A percentile compares a stretch with the other conserved stretches of the same genome.
Evolutionary conservation across 345 rosid genomes (phyloP).

Genomic region (Populus tremula): DNA sequence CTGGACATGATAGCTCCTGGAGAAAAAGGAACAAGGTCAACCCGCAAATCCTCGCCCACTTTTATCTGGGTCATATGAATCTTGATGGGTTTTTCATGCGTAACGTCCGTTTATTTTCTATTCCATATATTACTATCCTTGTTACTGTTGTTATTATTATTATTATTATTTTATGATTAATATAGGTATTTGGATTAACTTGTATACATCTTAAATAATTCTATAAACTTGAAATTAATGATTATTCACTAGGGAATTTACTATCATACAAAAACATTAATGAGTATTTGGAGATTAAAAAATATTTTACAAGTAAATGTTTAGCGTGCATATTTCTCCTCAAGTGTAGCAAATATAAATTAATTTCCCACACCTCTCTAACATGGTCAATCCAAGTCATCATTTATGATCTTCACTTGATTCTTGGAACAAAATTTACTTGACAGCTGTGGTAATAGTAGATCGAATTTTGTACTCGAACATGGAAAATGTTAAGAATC

Average conservation of each 20-base stretch:
- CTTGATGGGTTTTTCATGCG: constrained; percentile 18
- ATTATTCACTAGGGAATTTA: too few relatives aligned
- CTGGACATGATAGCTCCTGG: constrained; percentile 10
- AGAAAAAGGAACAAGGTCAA: constrained; percentile 8
- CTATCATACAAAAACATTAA: background rate
- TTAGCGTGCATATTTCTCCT: too few relatives aligned
- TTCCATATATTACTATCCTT: background rate
- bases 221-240: rapidly evolving
- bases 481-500: background rate
- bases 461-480: background rate
- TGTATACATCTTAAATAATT: rapidly evolving
- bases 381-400: too few relatives aligned
- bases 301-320: too few relatives aligned
- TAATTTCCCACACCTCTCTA: background rate
- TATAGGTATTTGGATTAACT: rapidly evolving
- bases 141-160: background rate
- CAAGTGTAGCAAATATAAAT: too few relatives aligned
- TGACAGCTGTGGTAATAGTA: background rate
- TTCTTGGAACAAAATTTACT: background rate
- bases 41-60: constrained; percentile 23
- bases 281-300: background rate
- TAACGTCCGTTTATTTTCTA: background rate
- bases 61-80: constrained; percentile 14
- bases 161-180: background rate
- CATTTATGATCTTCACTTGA: background rate